These are phyloP conservation scores for Primulina tabacum DNA, from an alignment of 257 asterid species.

Conservation along the genomic window DNA sequence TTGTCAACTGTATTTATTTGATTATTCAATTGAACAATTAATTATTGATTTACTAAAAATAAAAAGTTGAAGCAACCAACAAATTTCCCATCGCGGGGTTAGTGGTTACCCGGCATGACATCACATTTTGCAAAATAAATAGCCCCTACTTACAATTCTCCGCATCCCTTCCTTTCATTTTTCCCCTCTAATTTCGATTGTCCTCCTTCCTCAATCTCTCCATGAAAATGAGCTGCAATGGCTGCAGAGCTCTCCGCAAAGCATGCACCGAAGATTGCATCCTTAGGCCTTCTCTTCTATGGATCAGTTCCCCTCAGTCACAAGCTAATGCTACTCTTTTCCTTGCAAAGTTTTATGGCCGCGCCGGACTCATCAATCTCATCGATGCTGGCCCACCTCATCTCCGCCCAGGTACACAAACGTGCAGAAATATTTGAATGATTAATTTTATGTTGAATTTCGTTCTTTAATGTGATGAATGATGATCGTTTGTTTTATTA, in stretches of 20 bases:
- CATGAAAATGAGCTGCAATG: constrained; percentile 78
- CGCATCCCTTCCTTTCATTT: constrained; percentile 17
- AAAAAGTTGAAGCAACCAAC: neutral
- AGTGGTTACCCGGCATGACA: constrained; percentile 14
- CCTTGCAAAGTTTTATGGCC: constrained; percentile 85
- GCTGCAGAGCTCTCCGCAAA: constrained; percentile 80
- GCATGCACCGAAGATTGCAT: constrained; percentile 65
- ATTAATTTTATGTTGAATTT: neutral
- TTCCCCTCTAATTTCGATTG: neutral
- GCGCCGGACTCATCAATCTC: constrained; percentile 82
- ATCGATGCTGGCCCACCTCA: constrained; percentile 55
- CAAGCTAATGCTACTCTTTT: constrained; percentile 82
- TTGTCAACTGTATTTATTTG: too few species aligned
- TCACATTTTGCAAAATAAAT: constrained; percentile 26
- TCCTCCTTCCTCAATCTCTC: constrained; percentile 10
- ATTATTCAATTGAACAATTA: too few species aligned
- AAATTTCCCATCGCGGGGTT: neutral
- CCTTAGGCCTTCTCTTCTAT: constrained; percentile 59
- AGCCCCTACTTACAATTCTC: constrained; percentile 24
- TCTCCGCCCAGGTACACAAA: constrained; percentile 57
- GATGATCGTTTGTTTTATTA: neutral
- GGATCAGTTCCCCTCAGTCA: constrained; percentile 66
- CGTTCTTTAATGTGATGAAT: too few species aligned
- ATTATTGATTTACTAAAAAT: too few species aligned
- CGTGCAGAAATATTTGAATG: neutral